phyloP scores from a whole-genome alignment of 1,284 basidiomycete species.

The Thecaphora thlaspeos region DNA sequence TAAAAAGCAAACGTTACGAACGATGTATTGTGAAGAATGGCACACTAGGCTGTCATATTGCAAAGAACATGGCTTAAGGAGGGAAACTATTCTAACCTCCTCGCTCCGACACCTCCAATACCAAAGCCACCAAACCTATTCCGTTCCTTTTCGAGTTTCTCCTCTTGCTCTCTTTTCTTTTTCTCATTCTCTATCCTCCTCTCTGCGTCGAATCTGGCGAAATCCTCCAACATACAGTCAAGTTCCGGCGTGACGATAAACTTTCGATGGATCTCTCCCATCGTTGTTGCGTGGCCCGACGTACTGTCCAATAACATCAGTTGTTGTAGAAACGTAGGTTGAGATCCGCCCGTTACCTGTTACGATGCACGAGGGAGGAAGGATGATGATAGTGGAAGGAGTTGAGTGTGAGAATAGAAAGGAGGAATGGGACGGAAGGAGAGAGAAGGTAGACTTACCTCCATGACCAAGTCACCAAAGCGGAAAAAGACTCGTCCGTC shows the following conservation, averaged over 20 bases:
- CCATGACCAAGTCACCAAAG: conserved; percentile 51
- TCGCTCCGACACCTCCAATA: conserved; percentile 4
- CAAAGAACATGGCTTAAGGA: too few relatives aligned
- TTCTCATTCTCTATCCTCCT: conserved; percentile 7
- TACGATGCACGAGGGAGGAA: too few relatives aligned
- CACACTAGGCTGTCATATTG: too few relatives aligned
- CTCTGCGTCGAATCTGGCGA: conserved; percentile 21
- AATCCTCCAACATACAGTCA: conserved; percentile 70
- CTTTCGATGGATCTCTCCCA: conserved; percentile 81
- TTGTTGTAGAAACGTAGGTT: conserved; percentile 85
- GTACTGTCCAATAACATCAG: conserved; percentile 72
- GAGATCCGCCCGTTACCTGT: conserved; percentile 78
- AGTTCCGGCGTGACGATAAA: conserved; percentile 84
- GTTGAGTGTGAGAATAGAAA: neutral
- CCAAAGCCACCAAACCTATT: neutral
- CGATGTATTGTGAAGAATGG: too few relatives aligned
- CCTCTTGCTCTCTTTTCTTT: conserved; percentile 7
- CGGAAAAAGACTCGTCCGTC: conserved; percentile 48
- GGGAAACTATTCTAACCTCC: conserved; percentile 9
- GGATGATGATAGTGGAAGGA: too few relatives aligned
- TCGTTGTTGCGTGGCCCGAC: conserved; percentile 67
- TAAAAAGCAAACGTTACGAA: too few relatives aligned
- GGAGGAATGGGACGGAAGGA: neutral
- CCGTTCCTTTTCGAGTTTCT: neutral
- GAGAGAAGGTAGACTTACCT: conserved; percentile 11